Base-by-base conservation (phyloP, 345 rosid species). In the Brassica rapa region DNA sequence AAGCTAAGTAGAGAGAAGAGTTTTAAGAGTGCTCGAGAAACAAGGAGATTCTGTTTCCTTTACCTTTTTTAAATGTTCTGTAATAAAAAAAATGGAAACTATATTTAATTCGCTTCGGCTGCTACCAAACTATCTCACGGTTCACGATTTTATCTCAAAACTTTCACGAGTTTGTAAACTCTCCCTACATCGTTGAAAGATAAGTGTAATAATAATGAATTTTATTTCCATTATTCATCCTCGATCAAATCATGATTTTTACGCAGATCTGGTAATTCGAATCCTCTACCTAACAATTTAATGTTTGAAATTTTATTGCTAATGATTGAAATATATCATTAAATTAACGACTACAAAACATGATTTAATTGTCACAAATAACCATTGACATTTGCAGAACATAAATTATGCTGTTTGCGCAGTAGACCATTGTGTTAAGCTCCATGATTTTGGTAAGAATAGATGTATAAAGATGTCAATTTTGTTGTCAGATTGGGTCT, bases 41-140 rank as follows among this genome's bases (percentile, higher is more conserved):
- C 73, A 37, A 55, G 81, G 77, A 76, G 81, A 49, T 70, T 80
- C 76, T 64, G 75, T 59, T 75, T 70, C 39, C 6, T 68, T 59
- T 37, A 2, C 2, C 7, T 15, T 39, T 33, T 8, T 14, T 24
- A 8, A 25, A n/a, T 49, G 55, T 19, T 55, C 55, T 15, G 46
- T n/a, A 62, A 29, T 53, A 0, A 12, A 49, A 15, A 0, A 19
- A 51, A 27, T 8, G 10, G 69, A 74, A 68, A 63, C 9, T 80
- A 7, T 64, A 64, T 55, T 77, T 64, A 78, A 71, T 77, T 69
- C 14, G 27, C 62, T 61, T 63, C 0, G 32, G 23, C 27, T 21
- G 1, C 49, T 60, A 65, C 4, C 51, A 19, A 78, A 78, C 64
- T 70, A 32, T 39, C 19, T 35, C 4, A 78, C 16, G 4, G 14